Percentiles rank a stretch among this genome's conserved stretches.
These are phyloP conservation scores for Nakazawaea laoshanensis DNA, from an alignment of 805 yeast genomes.

Conservation along the genomic window DNA sequence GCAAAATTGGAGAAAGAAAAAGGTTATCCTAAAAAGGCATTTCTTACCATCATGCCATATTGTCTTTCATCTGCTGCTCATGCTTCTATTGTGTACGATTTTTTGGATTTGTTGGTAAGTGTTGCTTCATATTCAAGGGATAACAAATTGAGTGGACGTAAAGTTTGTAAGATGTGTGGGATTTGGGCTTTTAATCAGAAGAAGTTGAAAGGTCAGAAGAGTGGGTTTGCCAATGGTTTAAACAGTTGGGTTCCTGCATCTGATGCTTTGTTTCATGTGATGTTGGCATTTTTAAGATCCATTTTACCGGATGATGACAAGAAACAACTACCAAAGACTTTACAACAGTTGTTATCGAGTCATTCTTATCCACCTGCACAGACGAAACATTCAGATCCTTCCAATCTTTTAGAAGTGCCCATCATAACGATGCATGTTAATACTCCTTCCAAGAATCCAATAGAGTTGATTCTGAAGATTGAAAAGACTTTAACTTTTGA, in stretches of 20 bases:
- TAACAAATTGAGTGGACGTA: conserved; percentile 72
- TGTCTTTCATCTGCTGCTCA: conserved; percentile 79
- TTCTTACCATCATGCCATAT: conserved; percentile 75
- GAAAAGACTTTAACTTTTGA: conserved; percentile 59
- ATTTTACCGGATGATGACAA: conserved; percentile 61
- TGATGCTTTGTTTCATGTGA: conserved; percentile 77
- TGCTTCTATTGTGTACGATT: conserved; percentile 84
- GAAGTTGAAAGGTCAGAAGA: conserved; percentile 12
- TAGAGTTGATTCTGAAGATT: conserved; percentile 52
- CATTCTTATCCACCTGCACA: conserved; percentile 71
- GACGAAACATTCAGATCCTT: conserved; percentile 16
- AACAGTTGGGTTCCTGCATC: conserved; percentile 74
- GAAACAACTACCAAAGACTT: conserved; percentile 51
- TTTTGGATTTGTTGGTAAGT: conserved; percentile 70
- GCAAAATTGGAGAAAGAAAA: conserved; percentile 55
- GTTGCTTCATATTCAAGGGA: conserved; percentile 72
- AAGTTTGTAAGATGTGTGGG: conserved; percentile 74
- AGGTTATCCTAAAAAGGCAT: conserved; percentile 64
- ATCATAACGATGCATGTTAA: conserved; percentile 27
- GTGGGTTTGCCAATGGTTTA: conserved; percentile 57
- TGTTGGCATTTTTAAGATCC: conserved; percentile 69
- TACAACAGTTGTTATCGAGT: conserved; percentile 56
- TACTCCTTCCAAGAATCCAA: conserved; percentile 36
- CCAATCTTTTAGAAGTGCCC: conserved; percentile 24
- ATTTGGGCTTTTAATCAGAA: conserved; percentile 73